phyloP scores from a whole-genome alignment of 192 early-diverging fungal species.

The Oehlia diaphana region DNA sequence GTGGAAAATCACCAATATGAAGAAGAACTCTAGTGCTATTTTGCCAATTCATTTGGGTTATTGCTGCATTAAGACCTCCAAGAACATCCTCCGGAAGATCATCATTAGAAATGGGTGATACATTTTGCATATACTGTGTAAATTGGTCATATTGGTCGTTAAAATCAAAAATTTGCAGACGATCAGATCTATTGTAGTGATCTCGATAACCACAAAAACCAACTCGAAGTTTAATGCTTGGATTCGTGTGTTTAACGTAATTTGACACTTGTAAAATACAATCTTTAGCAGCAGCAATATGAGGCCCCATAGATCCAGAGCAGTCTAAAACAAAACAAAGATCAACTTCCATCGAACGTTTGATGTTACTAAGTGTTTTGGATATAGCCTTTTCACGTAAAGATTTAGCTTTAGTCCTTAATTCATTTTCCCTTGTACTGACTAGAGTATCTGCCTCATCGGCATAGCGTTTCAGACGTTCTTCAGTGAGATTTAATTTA shows the following conservation, averaged over 20 bases:
- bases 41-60: slow-evolving; percentile 13
- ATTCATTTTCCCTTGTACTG: neutral
- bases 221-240: slow-evolving; percentile 18
- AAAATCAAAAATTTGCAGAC: neutral
- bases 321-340: slow-evolving; percentile 12
- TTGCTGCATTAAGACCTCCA: slow-evolving; percentile 29
- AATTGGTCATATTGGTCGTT: neutral
- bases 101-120: neutral
- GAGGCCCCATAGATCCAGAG: slow-evolving; percentile 5
- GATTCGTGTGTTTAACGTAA: slow-evolving; percentile 1
- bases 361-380: neutral
- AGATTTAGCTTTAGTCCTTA: neutral
- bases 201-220: slow-evolving; percentile 32
- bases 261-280: slow-evolving; percentile 15
- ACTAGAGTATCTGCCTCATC: too few relatives aligned
- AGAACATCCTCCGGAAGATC: slow-evolving; percentile 1
- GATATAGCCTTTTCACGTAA: neutral
- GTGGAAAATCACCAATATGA: slow-evolving; percentile 28
- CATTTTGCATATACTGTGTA: neutral
- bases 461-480: too few relatives aligned
- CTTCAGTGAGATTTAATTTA: too few relatives aligned
- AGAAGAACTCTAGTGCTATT: slow-evolving; percentile 22
- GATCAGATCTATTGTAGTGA: neutral
- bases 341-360: neutral
- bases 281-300: slow-evolving; percentile 19